Evolutionary conservation across 2,329 filamentous ascomycete genomes (phyloP).

Genomic region (Colletotrichum gigasporum): DNA sequence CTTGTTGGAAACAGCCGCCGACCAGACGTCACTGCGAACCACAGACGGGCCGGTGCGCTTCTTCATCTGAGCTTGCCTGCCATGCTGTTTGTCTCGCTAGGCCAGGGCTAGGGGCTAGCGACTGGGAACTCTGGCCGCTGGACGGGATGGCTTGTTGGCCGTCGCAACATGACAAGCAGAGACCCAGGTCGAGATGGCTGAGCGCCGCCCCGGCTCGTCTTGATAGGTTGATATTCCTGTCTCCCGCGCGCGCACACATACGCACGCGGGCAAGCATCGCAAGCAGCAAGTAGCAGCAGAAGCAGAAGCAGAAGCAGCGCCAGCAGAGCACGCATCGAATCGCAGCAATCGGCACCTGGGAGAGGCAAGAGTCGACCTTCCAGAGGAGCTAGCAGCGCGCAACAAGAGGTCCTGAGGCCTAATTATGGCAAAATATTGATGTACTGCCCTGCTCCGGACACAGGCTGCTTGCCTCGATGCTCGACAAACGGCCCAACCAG

Average conservation of each 20-base stretch:
- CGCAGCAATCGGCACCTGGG: no score
- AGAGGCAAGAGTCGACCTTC: no score
- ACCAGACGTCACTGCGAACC: conserved; percentile 17
- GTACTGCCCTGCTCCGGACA: conserved; percentile 27
- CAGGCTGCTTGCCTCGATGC: conserved; percentile 20
- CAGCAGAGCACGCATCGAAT: conserved; percentile 4
- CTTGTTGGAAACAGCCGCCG: conserved; percentile 23
- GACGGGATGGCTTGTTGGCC: conserved; percentile 3
- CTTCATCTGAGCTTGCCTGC: conserved; percentile 4
- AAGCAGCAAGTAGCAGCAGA: conserved; percentile 10
- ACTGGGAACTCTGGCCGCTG: no score
- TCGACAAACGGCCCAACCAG: conserved; percentile 29
- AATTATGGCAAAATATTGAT: conserved; percentile 34
- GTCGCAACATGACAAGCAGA: background rate
- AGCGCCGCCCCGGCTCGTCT: conserved; percentile 3
- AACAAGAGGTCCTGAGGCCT: conserved; percentile 12
- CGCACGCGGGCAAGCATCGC: conserved; percentile 25
- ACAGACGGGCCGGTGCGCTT: conserved; percentile 12
- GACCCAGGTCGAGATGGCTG: conserved; percentile 1
- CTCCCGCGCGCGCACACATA: conserved; percentile 8
- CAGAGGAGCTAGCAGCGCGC: conserved; percentile 7
- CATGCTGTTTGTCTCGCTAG: conserved; percentile 7
- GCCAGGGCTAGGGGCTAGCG: no score
- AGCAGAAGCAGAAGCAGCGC: background rate
- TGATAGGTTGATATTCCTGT: conserved; percentile 29